Evolutionary conservation across 1,139 yeast genomes (phyloP).

Genomic region (Taiozyma sp.): DNA sequence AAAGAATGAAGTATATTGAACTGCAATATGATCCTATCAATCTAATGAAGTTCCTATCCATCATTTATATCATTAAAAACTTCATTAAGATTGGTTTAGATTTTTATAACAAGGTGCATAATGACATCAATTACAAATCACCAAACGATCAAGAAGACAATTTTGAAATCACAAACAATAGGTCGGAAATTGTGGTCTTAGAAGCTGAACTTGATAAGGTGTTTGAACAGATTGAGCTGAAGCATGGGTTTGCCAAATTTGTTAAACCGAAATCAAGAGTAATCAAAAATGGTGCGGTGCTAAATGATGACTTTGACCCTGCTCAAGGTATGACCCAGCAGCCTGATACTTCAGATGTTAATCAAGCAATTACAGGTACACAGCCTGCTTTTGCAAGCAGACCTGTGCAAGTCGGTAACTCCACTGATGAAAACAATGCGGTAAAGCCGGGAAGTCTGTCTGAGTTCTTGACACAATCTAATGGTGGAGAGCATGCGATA

Average conservation of each 20-base stretch:
- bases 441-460: not conserved
- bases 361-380: not conserved
- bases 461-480: not conserved
- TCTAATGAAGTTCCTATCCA: slow-evolving; percentile 5
- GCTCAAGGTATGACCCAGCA: not conserved
- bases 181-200: not conserved
- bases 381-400: not conserved
- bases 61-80: slow-evolving; percentile 3
- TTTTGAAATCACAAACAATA: slow-evolving; percentile 1
- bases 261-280: not conserved
- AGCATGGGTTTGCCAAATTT: slow-evolving; percentile 2
- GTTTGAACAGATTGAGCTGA: not conserved
- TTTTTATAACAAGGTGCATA: not conserved
- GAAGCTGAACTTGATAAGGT: slow-evolving; percentile 2
- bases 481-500: not conserved
- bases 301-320: not conserved
- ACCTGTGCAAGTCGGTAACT: not conserved
- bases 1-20: slow-evolving; percentile 1
- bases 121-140: not conserved
- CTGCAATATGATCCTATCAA: slow-evolving; percentile 3
- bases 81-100: slow-evolving; percentile 8
- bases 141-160: not conserved
- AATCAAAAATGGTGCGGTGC: not conserved
- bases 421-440: not conserved
- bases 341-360: not conserved